phyloP scores from a whole-genome alignment of 352 stramenopile genomes.

The Phytophthora citrophthora region DNA sequence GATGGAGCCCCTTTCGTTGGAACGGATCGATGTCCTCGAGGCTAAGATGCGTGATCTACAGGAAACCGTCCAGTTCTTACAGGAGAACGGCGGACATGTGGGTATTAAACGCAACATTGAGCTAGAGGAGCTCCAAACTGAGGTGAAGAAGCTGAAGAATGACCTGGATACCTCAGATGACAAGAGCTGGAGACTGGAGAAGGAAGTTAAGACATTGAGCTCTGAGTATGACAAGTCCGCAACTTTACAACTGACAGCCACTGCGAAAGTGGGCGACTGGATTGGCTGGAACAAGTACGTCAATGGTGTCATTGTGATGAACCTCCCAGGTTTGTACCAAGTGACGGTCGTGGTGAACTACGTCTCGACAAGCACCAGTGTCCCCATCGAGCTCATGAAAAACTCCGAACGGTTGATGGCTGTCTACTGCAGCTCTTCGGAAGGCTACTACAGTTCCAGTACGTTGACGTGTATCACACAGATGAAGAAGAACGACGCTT shows the following conservation, averaged over 20 bases:
- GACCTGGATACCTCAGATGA: not conserved
- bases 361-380: not conserved
- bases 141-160: not conserved
- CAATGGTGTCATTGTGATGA: not conserved
- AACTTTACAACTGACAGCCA: not conserved
- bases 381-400: not conserved
- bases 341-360: not conserved
- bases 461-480: not conserved
- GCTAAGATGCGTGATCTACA: conserved; percentile 21
- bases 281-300: not conserved
- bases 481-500: not conserved
- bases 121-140: not conserved
- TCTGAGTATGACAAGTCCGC: not conserved
- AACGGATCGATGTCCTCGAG: conserved; percentile 18
- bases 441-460: not conserved
- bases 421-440: not conserved
- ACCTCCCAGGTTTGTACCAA: not conserved
- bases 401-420: not conserved
- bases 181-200: not conserved
- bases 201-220: not conserved
- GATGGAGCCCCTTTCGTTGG: conserved; percentile 11
- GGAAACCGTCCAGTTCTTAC: conserved; percentile 8
- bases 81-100: not conserved
- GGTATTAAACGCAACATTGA: not conserved
- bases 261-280: not conserved